Evolutionary conservation across 1,284 basidiomycete genomes (phyloP).

Genomic region (Inonotus obliquus): DNA sequence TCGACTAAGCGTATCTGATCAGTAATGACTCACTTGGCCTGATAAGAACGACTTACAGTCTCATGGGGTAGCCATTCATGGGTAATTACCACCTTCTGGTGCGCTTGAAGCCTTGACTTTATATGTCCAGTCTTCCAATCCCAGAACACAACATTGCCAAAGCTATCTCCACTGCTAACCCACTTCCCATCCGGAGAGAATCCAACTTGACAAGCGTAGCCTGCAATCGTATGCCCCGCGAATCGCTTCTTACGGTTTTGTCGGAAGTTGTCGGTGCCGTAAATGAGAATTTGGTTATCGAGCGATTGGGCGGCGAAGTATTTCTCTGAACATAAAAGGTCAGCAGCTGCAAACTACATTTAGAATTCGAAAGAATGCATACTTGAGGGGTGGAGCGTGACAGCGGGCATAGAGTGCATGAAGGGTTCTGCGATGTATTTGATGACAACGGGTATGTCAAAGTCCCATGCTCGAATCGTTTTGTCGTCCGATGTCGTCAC

Average conservation of each 20-base stretch:
- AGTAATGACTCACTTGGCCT: conserved; percentile 3
- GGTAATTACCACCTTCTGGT: conserved; percentile 92
- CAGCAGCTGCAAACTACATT: conserved; percentile 5
- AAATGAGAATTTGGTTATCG: conserved; percentile 97
- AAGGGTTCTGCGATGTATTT: conserved; percentile 99
- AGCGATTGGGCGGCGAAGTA: conserved; percentile 97
- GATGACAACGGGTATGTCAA: conserved; percentile 97
- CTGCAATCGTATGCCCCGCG: conserved; percentile 93
- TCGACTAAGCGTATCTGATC: conserved; percentile 54
- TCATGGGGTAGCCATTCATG: conserved; percentile 99
- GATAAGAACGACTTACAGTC: conserved; percentile 57
- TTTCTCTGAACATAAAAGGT: conserved; percentile 56
- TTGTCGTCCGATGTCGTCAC: conserved; percentile 99
- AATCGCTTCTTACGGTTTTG: conserved; percentile 99
- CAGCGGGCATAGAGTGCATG: conserved; percentile 99
- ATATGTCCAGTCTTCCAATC: conserved; percentile 99
- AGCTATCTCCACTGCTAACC: conserved; percentile 93
- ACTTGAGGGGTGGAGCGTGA: conserved; percentile 92
- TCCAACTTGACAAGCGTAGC: conserved; percentile 94
- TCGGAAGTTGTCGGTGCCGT: conserved; percentile 94
- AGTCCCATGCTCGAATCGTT: conserved; percentile 98
- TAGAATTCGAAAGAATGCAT: conserved; percentile 32
- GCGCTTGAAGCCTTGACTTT: conserved; percentile 84
- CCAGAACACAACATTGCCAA: conserved; percentile 97
- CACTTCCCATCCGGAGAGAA: conserved; percentile 98